phyloP scores from a whole-genome alignment of 352 stramenopile genomes.

The Globisporangium parvum region DNA sequence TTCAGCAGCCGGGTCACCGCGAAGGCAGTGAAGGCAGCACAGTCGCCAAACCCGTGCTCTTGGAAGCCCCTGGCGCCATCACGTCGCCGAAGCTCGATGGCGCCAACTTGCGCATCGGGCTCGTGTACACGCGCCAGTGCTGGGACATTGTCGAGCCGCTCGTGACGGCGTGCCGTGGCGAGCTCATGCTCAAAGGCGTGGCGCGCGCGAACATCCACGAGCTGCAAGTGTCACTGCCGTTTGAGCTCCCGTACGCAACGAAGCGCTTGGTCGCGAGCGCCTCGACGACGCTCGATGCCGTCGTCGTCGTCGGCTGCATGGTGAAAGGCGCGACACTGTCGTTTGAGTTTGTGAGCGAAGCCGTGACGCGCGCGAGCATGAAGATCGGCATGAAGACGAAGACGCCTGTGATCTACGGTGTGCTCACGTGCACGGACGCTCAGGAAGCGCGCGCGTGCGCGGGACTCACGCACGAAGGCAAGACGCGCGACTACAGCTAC shows the following conservation, averaged over 20 bases:
- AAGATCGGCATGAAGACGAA: conserved; percentile 22
- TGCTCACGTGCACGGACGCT: conserved; percentile 13
- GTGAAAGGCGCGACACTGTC: conserved; percentile 13
- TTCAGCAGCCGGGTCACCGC: too few species aligned
- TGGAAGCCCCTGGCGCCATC: conserved; percentile 32
- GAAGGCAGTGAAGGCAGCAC: background rate
- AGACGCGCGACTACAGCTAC: conserved; percentile 56
- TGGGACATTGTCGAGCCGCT: conserved; percentile 22
- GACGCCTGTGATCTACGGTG: conserved; percentile 19
- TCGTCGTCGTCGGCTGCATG: conserved; percentile 18
- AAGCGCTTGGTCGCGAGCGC: conserved; percentile 17
- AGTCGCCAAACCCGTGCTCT: conserved; percentile 8
- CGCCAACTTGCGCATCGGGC: conserved; percentile 17
- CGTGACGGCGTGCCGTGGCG: conserved; percentile 20
- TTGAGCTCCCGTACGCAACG: conserved; percentile 28
- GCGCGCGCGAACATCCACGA: conserved; percentile 23
- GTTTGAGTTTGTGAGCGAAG: conserved; percentile 19
- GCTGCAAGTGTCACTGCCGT: conserved; percentile 23
- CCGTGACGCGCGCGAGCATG: conserved; percentile 19
- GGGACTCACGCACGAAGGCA: conserved; percentile 5
- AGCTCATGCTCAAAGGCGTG: conserved; percentile 27
- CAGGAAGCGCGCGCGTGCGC: conserved; percentile 12
- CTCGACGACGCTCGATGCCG: conserved; percentile 16
- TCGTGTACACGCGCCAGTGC: conserved; percentile 25
- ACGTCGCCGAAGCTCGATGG: conserved; percentile 17